phyloP scores from a whole-genome alignment of 164 flowering plant genomes.

The Chimonanthus salicifolius region DNA sequence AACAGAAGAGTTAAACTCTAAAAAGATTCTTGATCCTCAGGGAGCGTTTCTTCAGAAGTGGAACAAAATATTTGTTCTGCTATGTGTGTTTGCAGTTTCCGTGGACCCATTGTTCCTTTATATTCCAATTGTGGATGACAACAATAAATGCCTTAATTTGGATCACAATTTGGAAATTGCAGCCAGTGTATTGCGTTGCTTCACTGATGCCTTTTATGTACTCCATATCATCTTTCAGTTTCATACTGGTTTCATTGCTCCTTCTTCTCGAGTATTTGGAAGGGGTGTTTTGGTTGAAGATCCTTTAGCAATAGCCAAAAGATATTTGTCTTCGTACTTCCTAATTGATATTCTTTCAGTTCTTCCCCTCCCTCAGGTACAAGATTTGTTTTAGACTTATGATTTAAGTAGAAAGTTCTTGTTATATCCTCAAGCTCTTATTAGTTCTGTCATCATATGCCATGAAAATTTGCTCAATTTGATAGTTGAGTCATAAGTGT shows the following conservation, averaged over 20 bases:
- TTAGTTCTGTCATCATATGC: neutral
- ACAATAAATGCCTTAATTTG: conserved; percentile 49
- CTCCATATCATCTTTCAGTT: conserved; percentile 74
- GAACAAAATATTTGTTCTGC: conserved; percentile 81
- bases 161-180: conserved; percentile 56
- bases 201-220: conserved; percentile 73
- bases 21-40: conserved; percentile 73
- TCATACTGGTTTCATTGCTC: conserved; percentile 89
- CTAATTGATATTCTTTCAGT: conserved; percentile 80
- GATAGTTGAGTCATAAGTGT: neutral
- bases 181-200: conserved; percentile 64
- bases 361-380: conserved; percentile 95
- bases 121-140: conserved; percentile 51
- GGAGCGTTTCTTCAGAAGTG: conserved; percentile 76
- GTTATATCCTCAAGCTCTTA: neutral
- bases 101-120: conserved; percentile 90
- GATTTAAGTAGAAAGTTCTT: neutral
- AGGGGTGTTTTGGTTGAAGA: conserved; percentile 86
- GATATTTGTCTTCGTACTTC: conserved; percentile 67
- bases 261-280: conserved; percentile 88
- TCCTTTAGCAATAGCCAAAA: conserved; percentile 55
- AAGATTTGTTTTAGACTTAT: neutral
- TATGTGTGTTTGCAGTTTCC: conserved; percentile 78
- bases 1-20: conserved; percentile 31
- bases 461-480: neutral